A percentile compares a stretch with the other conserved stretches of the same genome.
Evolutionary conservation across 371 early-diverging fungal species (phyloP).

Genomic region (Mucor plumbeus): DNA sequence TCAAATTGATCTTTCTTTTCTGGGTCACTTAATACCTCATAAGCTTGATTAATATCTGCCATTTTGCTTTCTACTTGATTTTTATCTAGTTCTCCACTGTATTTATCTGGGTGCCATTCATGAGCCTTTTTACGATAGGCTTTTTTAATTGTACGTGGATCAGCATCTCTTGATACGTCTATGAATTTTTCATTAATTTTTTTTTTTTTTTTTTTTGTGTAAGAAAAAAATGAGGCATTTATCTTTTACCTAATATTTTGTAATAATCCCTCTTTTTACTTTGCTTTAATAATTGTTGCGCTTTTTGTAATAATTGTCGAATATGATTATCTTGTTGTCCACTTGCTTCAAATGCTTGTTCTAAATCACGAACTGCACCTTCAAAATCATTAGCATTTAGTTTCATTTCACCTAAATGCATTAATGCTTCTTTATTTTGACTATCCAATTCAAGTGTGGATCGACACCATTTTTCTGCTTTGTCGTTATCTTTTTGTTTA

Average conservation of each 20-base stretch:
- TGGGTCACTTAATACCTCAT: constrained; percentile 87
- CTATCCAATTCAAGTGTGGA: constrained; percentile 62
- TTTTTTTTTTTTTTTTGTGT: constrained; percentile 50
- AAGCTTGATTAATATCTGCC: constrained; percentile 93
- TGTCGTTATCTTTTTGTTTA: constrained; percentile 50
- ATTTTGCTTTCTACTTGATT: constrained; percentile 88
- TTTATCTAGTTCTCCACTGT: constrained; percentile 76
- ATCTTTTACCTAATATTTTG: constrained; percentile 77
- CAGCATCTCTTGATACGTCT: constrained; percentile 77
- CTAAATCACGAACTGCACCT: constrained; percentile 71
- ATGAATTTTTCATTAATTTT: constrained; percentile 32
- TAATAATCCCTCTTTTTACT: constrained; percentile 90
- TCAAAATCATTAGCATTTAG: constrained; percentile 77
- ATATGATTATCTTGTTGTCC: constrained; percentile 63
- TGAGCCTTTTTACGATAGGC: constrained; percentile 91
- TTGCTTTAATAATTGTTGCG: constrained; percentile 72
- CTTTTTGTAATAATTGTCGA: constrained; percentile 62
- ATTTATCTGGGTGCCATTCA: constrained; percentile 91
- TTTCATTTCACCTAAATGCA: constrained; percentile 71
- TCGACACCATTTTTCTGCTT: constrained; percentile 63
- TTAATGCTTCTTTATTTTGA: constrained; percentile 68
- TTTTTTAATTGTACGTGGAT: constrained; percentile 85
- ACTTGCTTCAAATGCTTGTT: constrained; percentile 70
- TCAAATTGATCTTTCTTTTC: constrained; percentile 79
- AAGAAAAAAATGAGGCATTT: constrained; percentile 4